A percentile compares a stretch with the other conserved stretches of the same genome.
phyloP scores from a whole-genome alignment of 2,329 filamentous ascomycete species.

The Periglandula ipomoeae region DNA sequence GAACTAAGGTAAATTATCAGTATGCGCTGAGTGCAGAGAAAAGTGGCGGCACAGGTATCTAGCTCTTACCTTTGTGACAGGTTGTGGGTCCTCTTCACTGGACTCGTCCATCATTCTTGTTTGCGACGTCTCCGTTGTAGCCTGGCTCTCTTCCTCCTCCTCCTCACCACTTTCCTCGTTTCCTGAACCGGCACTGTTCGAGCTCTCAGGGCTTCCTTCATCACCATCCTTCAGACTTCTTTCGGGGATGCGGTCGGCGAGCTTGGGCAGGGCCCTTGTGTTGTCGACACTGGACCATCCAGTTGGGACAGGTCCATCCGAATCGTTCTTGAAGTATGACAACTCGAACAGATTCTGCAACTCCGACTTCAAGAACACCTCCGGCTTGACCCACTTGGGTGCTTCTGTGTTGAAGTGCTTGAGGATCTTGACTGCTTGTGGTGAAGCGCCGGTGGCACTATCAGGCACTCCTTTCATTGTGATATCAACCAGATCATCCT shows the following conservation, averaged over 20 bases:
- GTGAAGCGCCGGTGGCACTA: conserved; percentile 9
- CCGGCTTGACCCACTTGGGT: conserved; percentile 44
- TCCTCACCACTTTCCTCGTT: conserved; percentile 46
- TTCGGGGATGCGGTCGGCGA: conserved; percentile 37
- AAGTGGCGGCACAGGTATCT: background rate
- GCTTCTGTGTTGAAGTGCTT: conserved; percentile 40
- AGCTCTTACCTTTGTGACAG: conserved; percentile 17
- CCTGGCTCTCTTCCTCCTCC: conserved; percentile 37
- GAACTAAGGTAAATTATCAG: conserved; percentile 8
- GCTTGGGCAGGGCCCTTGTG: conserved; percentile 46
- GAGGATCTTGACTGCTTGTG: conserved; percentile 21
- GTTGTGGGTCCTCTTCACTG: conserved; percentile 41
- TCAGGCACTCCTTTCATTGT: conserved; percentile 63
- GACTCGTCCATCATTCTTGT: conserved; percentile 53
- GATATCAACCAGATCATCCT: conserved; percentile 86
- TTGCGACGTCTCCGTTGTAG: conserved; percentile 19
- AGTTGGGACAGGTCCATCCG: conserved; percentile 53
- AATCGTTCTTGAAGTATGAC: conserved; percentile 49
- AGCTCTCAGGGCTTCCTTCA: conserved; percentile 38
- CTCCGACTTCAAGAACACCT: conserved; percentile 49
- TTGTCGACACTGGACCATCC: conserved; percentile 59
- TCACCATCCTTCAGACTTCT: conserved; percentile 34
- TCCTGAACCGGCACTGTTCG: conserved; percentile 37
- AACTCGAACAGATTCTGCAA: conserved; percentile 71
- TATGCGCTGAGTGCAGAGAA: background rate